Base-by-base conservation (phyloP, 305 asterid genomes). In the Fraxinus floribunda region DNA sequence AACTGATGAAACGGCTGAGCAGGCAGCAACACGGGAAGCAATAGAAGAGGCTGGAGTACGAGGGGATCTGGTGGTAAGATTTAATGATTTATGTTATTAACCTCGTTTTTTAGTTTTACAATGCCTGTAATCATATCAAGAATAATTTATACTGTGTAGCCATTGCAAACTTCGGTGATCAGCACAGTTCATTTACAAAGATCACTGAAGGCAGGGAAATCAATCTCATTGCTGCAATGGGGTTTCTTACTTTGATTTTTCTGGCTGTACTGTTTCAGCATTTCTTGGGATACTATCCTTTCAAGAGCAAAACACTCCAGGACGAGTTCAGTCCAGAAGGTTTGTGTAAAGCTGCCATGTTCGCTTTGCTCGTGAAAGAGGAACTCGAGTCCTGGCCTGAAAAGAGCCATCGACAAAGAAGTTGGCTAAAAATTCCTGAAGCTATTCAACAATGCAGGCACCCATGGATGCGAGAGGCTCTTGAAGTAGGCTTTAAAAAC, bases 21-120 rank as follows among this genome's bases (percentile, higher is more conserved):
- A 91, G 88, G 98, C 98, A 83, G 98, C 98, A 64, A 87, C 81
- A 29, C 92, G 97, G 83, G 98, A 95, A 91, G 98, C 98, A 68
- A 82, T 95, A 81, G 98, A 95, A 88, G 98, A 95, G 88, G 98
- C 98, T 82, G 98, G 98, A 81, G 98, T 95, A 83, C 96, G 94
- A 82, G 98, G 98, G 79, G 94, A 92, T 64, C 84, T 93, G 84
- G 88, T 93, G 93, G 98, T 95, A 90, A 83, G 81, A 55, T 78
- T 70, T 60, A 62, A 52, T 62, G 22, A 5, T 52, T 34, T 13
- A 34, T 26, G 3, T 18, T 38, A 64, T 77, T 38, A 34, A 34
- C 38, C 20, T 44, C 15, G 15, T 38, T 20, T 9, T 75, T 18
- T 46, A 13, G 6, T 76, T 70, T 79, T 79, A 6, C 38, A n/a